These are phyloP conservation scores for Globisporangium viniferum DNA, from an alignment of 352 stramenopile genomes.

Conservation along the genomic window DNA sequence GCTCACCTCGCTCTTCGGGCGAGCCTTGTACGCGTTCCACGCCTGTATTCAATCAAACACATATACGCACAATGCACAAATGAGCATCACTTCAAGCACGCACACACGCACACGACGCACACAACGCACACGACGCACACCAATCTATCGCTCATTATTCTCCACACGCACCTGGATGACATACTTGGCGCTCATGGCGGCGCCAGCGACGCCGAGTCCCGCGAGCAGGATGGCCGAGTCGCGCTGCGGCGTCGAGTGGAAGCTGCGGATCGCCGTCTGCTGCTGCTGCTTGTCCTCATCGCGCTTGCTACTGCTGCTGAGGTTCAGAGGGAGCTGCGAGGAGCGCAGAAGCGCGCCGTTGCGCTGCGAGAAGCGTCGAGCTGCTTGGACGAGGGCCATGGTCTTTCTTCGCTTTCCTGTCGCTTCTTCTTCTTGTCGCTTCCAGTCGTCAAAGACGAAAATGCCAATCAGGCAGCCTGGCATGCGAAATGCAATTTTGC, in stretches of 20 bases:
- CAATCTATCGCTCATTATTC: neutral
- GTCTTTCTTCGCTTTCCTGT: neutral
- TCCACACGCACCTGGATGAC: conserved; percentile 41
- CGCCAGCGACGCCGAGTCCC: conserved; percentile 63
- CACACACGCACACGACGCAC: neutral
- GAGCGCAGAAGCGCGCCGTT: conserved; percentile 6
- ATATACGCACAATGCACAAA: neutral
- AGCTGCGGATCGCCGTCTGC: conserved; percentile 30
- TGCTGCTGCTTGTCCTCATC: conserved; percentile 8
- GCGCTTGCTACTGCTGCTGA: neutral
- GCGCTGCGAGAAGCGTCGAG: conserved; percentile 12
- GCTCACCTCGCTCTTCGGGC: conserved; percentile 65
- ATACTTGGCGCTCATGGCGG: conserved; percentile 78
- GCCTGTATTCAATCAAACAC: conserved; percentile 26
- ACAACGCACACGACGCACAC: neutral
- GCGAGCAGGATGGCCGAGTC: conserved; percentile 60
- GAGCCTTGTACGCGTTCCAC: conserved; percentile 71
- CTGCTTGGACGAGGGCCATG: conserved; percentile 14
- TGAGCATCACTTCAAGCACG: neutral
- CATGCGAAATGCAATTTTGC: too few species aligned
- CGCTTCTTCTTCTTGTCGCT: conserved; percentile 2
- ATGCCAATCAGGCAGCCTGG: neutral
- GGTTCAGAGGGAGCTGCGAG: conserved; percentile 5
- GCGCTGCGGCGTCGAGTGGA: conserved; percentile 66
- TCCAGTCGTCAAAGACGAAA: conserved; percentile 4